A percentile compares a stretch with the other conserved stretches of the same genome.
Evolutionary conservation across 2,329 filamentous ascomycete genomes (phyloP).

Genomic region (Reticulascus tulasneorum): DNA sequence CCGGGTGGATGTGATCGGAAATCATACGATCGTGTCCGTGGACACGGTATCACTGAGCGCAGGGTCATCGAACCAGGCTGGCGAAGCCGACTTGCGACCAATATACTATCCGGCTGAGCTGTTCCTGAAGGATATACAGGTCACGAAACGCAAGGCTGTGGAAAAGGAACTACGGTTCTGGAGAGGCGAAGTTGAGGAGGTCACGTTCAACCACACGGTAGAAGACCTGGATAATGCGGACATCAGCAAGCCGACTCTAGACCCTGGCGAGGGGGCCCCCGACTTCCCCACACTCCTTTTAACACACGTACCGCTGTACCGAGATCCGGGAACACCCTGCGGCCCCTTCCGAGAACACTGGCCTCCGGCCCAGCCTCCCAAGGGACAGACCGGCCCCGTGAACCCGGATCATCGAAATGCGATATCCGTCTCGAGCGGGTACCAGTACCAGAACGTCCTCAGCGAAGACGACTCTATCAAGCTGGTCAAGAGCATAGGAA

Average conservation of each 20-base stretch:
- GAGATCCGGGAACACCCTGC: conserved; percentile 77
- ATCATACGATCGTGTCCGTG: conserved; percentile 91
- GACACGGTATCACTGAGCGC: conserved; percentile 88
- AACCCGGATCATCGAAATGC: conserved; percentile 69
- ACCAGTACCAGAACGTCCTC: conserved; percentile 96
- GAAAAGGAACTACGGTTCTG: conserved; percentile 64
- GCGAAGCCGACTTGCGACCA: conserved; percentile 46
- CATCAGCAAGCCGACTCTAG: conserved; percentile 34
- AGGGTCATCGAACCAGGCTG: conserved; percentile 46
- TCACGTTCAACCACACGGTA: conserved; percentile 54
- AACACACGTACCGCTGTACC: conserved; percentile 86
- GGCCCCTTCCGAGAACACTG: conserved; percentile 81
- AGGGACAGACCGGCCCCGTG: conserved; percentile 51
- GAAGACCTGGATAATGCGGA: conserved; percentile 45
- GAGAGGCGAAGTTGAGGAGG: conserved; percentile 54
- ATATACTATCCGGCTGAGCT: conserved; percentile 75
- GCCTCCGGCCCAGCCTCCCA: conserved; percentile 63
- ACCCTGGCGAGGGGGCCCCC: conserved; percentile 39
- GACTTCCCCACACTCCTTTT: conserved; percentile 86
- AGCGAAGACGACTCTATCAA: conserved; percentile 70
- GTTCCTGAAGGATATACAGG: conserved; percentile 67
- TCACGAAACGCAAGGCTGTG: conserved; percentile 63
- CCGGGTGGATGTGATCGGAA: conserved; percentile 83
- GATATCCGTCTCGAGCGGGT: conserved; percentile 72
- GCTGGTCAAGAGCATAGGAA: conserved; percentile 73